Evolutionary conservation across 441 rosid species (phyloP).

Genomic region (Pelargonium fulgidum): DNA sequence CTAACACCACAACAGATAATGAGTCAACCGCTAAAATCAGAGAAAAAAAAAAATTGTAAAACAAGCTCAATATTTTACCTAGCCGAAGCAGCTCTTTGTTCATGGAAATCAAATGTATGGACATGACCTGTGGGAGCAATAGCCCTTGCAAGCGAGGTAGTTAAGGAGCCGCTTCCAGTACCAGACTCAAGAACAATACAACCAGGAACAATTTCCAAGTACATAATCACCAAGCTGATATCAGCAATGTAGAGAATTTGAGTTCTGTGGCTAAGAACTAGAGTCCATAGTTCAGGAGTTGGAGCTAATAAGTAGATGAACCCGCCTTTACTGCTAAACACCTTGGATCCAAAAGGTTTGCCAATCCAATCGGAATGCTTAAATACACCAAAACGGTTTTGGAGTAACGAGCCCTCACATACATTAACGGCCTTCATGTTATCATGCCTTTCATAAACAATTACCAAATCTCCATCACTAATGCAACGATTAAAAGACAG

Average conservation of each 20-base stretch:
- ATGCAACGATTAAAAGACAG: constrained; percentile 49
- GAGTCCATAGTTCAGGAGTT: constrained; percentile 84
- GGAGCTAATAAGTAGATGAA: constrained; percentile 76
- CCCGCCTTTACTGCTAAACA: constrained; percentile 72
- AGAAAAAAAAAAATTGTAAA: neutral
- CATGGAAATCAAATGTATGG: constrained; percentile 88
- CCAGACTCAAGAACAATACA: constrained; percentile 84
- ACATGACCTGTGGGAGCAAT: constrained; percentile 84
- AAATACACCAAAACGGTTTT: constrained; percentile 78
- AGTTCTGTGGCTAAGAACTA: constrained; percentile 87
- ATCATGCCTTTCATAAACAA: constrained; percentile 78
- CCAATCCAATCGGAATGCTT: constrained; percentile 92
- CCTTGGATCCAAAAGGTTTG: constrained; percentile 83
- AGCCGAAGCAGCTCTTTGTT: constrained; percentile 81
- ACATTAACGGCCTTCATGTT: constrained; percentile 69
- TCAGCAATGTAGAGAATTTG: constrained; percentile 92
- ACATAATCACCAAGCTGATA: constrained; percentile 69
- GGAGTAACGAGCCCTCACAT: constrained; percentile 46
- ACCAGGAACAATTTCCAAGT: constrained; percentile 79
- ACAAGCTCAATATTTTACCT: constrained; percentile 38
- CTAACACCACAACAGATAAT: neutral
- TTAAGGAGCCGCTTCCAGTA: constrained; percentile 85
- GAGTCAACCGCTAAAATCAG: neutral
- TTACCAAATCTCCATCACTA: constrained; percentile 60
- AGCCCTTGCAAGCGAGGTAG: constrained; percentile 78